Percentiles rank a stretch among this genome's conserved stretches.
Conservation (phyloP, 805 yeast species). For the Jamesozyma gamospora region DNA sequence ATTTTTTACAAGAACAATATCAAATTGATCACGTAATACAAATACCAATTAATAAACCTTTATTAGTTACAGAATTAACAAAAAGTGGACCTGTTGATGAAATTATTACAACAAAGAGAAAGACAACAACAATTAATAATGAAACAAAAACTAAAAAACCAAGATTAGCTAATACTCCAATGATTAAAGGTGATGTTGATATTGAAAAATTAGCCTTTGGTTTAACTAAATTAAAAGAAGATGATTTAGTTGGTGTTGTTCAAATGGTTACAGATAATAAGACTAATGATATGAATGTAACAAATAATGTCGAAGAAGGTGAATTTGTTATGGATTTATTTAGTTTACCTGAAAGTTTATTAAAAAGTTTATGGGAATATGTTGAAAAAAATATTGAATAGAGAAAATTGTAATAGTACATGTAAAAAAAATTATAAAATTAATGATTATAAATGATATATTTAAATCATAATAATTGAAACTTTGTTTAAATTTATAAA, state of each 20-base stretch:
- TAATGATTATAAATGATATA: too few species aligned
- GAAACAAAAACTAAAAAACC: conserved; percentile 42
- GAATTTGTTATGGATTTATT: conserved; percentile 94
- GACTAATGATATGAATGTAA: conserved; percentile 89
- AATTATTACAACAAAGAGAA: conserved; percentile 23
- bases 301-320: conserved; percentile 92
- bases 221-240: conserved; percentile 78
- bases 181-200: conserved; percentile 71
- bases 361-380: conserved; percentile 91
- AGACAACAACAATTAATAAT: conserved; percentile 15
- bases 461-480: too few species aligned
- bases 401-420: too few species aligned
- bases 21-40: conserved; percentile 66
- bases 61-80: conserved; percentile 56
- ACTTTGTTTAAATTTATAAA: too few species aligned
- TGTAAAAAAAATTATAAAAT: too few species aligned
- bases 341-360: conserved; percentile 81
- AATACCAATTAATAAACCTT: conserved; percentile 68
- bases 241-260: conserved; percentile 86
- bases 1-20: conserved; percentile 70
- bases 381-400: conserved; percentile 57
- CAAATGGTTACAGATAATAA: conserved; percentile 96
- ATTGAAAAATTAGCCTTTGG: conserved; percentile 86
- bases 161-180: conserved; percentile 31
- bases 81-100: conserved; percentile 80